Base-by-base conservation (phyloP, 345 rosid genomes). In the Gossypium rotundifolium region DNA sequence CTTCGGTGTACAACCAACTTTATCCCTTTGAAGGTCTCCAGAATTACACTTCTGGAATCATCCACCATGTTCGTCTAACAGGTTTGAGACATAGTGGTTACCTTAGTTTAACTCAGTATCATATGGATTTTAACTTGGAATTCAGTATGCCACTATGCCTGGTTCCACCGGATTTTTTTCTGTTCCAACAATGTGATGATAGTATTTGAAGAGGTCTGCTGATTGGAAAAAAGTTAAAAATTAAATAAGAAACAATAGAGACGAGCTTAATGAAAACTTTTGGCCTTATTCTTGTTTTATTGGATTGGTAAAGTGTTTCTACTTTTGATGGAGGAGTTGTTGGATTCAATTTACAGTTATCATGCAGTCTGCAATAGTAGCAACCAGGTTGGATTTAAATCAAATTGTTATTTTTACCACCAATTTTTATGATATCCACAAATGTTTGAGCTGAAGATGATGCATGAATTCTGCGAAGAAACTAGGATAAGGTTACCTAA, bases 41-140 rank as follows among this genome's bases (percentile, higher is more conserved):
- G 68, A 89, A 88, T 78, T 94, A 92, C 62, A 83, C 97, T 82
- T 92, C 98, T 51, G 97, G 98, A 6, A 87, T 87, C 57, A 94
- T 92, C 29, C 97, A 94, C 84, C 98, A 88, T 72, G 98, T 88
- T 77, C 91, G 83, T 80, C 90, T 92, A 53, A 84, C 79, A 54
- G 89, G 89, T 85, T 42, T 29, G 23, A 42, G n/a, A 51, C 53
- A 55, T 13, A n/a, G 51, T 17, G 14, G 1, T 69, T 67, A 23
- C 23, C 17, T 22, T 48, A 12, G 18, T 65, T 65, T 42, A 42
- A 65, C 14, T 10, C 7, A 1, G 25, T 66, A 25, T 66, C 54
- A 46, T 45, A 20, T 45, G 12, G 52, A 44, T 65, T 65, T 65
- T 20, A 22, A 46, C 23, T 22, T 12, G 71, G 23, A 20, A 38